Conservation (phyloP, 78 protist species). For the Cavenderia fasciculata region DNA sequence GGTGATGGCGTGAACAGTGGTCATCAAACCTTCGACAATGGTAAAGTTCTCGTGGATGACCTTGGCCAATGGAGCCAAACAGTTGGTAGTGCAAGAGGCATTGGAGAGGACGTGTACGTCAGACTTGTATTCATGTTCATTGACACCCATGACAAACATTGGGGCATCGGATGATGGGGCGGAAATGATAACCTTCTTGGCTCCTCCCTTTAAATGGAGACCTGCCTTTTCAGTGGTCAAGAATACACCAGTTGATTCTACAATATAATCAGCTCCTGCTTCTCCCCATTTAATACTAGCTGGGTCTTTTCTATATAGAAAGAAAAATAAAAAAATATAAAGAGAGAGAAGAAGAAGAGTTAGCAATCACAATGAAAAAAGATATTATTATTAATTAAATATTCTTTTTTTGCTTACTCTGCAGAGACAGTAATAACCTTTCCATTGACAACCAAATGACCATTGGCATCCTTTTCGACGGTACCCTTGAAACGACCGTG, state of each 20-base stretch:
- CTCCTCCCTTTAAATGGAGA: slow-evolving; percentile 94
- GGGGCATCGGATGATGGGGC: slow-evolving; percentile 99
- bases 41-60: slow-evolving; percentile 96
- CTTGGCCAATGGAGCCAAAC: slow-evolving; percentile 99
- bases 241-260: slow-evolving; percentile 99
- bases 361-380: background rate
- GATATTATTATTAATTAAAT: background rate
- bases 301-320: slow-evolving; percentile 81
- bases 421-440: slow-evolving; percentile 79
- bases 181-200: slow-evolving; percentile 98
- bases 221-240: slow-evolving; percentile 87
- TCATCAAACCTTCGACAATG: slow-evolving; percentile 98
- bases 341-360: background rate
- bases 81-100: slow-evolving; percentile 99
- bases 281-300: slow-evolving; percentile 90
- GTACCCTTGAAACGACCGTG: slow-evolving; percentile 97
- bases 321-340: background rate
- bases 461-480: slow-evolving; percentile 74
- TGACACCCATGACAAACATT: slow-evolving; percentile 99
- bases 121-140: slow-evolving; percentile 88
- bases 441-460: slow-evolving; percentile 90
- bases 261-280: slow-evolving; percentile 86
- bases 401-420: slow-evolving; percentile 16
- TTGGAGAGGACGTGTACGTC: slow-evolving; percentile 89
- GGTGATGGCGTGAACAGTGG: slow-evolving; percentile 99